Base-by-base conservation (phyloP, 2,329 filamentous ascomycete species). In the Ramichloridium luteum region DNA sequence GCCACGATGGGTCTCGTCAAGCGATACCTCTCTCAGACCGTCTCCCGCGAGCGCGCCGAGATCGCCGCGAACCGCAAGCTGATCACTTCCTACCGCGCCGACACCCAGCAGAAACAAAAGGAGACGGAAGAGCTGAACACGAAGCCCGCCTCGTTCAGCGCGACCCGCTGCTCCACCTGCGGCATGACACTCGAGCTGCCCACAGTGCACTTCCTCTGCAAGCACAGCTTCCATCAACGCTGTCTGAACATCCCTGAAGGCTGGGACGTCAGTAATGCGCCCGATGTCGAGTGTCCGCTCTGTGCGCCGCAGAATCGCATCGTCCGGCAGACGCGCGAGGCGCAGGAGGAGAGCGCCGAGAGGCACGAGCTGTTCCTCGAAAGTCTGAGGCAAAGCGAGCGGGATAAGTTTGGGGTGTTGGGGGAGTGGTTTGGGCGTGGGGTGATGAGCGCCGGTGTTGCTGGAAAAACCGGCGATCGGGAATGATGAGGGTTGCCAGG, bases 1-100 rank as follows among this genome's bases (percentile, higher is more conserved):
- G 88, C 92, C 1, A 96, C 85, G 0, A 94, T 98, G 82, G 90
- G 88, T 30, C 85, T 96, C 70, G 79, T 98, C 40, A 96, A 94
- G 59, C 75, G 77, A 4, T 98, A 98, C 57, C 74, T 98, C 2
- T 74, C 80, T 41, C 75, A 80, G 30, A 93, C 86, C 6, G 93
- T 98, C 41, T 77, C 83, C 45, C 75, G 83, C 30, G 90, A 98
- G 59, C 73, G 84, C 15, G 77, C 76, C 37, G 86, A 94, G 48
- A 94, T 98, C 37, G 74, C 70, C 10, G 56, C 67, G 20, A 96
- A 96, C 54, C 73, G 81, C 30, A 74, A 77, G 23, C 73, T 88
- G 26, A 93, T 93, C 45, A 68, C 73, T 17, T 84, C 81, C 3
- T 93, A 94, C 56, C 79, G 83, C 16, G 65, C 68, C 5, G 88